Conservation (phyloP, 768 basidiomycete genomes). For the Sarcomyxa edulis region DNA sequence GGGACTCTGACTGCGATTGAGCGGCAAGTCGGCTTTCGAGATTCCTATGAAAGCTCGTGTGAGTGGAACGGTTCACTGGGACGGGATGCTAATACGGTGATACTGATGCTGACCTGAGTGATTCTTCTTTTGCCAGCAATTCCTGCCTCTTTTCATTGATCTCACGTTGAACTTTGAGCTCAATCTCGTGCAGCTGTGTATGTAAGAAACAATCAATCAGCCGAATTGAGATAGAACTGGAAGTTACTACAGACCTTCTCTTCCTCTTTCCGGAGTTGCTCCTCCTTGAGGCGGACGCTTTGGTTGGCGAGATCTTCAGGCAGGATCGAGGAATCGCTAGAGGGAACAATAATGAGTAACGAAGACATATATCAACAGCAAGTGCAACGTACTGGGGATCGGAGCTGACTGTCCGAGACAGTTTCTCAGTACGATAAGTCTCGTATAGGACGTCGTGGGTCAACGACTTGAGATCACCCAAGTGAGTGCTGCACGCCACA, state of each 20-base stretch:
- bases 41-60: constrained; percentile 44
- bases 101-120: constrained; percentile 65
- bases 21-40: constrained; percentile 88
- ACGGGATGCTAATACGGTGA: neutral
- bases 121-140: constrained; percentile 92
- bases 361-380: constrained; percentile 2
- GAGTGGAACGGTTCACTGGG: neutral
- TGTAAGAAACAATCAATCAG: constrained; percentile 5
- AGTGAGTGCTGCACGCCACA: constrained; percentile 63
- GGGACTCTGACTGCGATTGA: constrained; percentile 77
- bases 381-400: constrained; percentile 55
- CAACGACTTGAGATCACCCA: constrained; percentile 90
- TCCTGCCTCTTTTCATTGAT: constrained; percentile 98
- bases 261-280: constrained; percentile 94
- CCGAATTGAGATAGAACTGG: neutral
- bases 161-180: constrained; percentile 96
- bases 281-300: constrained; percentile 96
- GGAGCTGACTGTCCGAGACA: constrained; percentile 83
- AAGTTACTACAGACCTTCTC: constrained; percentile 63
- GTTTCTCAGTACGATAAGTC: constrained; percentile 96
- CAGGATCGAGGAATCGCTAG: constrained; percentile 83
- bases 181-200: constrained; percentile 95
- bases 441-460: constrained; percentile 94
- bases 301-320: constrained; percentile 97
- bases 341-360: constrained; percentile 17